A percentile compares a stretch with the other conserved stretches of the same genome.
These are phyloP conservation scores for Lichtheimia ornata DNA, from an alignment of 371 early-diverging fungal genomes.

Conservation along the genomic window DNA sequence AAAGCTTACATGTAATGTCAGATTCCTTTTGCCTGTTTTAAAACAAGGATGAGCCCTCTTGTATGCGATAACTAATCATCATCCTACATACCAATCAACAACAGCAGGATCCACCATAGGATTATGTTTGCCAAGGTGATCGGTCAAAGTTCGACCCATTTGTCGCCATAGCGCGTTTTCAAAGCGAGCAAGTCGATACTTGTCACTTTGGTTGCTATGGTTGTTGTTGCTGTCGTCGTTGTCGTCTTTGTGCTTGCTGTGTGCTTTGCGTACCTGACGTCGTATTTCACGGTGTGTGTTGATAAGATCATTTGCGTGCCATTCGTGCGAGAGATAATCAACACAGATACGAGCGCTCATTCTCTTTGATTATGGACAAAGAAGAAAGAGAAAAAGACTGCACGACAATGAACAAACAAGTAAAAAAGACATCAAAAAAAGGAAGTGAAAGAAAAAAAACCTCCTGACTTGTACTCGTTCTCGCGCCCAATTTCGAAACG, in stretches of 20 bases:
- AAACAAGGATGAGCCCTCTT: background rate
- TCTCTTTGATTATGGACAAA: background rate
- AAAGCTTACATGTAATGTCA: slow-evolving; percentile 31
- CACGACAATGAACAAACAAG: background rate
- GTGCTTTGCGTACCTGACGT: slow-evolving; percentile 9
- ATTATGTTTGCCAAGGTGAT: slow-evolving; percentile 18
- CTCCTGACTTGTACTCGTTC: slow-evolving; percentile 5
- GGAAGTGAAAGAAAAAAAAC: slow-evolving; percentile 2
- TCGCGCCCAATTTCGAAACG: slow-evolving; percentile 5
- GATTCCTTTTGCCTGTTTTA: slow-evolving; percentile 37
- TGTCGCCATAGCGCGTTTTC: slow-evolving; percentile 47
- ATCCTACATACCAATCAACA: slow-evolving; percentile 31
- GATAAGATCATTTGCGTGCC: slow-evolving; percentile 15
- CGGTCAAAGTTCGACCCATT: slow-evolving; percentile 32
- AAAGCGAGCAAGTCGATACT: slow-evolving; percentile 24
- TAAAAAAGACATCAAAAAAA: slow-evolving; percentile 3
- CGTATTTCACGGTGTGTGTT: slow-evolving; percentile 16
- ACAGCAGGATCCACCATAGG: slow-evolving; percentile 28
- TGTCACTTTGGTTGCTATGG: slow-evolving; percentile 19
- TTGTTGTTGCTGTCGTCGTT: background rate
- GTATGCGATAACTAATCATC: no score
- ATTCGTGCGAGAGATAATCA: slow-evolving; percentile 23
- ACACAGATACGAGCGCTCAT: slow-evolving; percentile 9
- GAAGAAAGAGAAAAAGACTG: background rate
- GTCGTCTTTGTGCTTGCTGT: background rate